These are phyloP conservation scores for Flaveria ramosissima DNA, from an alignment of 129 eudicot genomes.

Conservation along the genomic window DNA sequence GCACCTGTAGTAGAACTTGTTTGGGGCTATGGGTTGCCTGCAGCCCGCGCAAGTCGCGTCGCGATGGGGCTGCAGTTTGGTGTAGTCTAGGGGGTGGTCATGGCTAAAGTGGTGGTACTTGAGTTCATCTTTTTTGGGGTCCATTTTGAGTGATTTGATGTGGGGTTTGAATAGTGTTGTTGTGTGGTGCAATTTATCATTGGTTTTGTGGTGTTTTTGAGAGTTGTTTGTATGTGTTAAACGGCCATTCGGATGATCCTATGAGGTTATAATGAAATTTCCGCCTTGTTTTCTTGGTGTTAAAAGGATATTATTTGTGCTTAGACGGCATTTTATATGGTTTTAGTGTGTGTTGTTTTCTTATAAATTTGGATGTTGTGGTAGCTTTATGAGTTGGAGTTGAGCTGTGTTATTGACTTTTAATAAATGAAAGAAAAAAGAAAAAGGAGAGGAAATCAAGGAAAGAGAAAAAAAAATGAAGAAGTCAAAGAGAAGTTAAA, in stretches of 20 bases:
- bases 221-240: neutral
- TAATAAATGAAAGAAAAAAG: too few species aligned
- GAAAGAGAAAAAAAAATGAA: too few species aligned
- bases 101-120: slow-evolving; percentile 47
- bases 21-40: slow-evolving; percentile 36
- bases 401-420: too few species aligned
- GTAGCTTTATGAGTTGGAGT: neutral
- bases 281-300: slow-evolving; percentile 11
- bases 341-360: neutral
- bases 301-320: slow-evolving; percentile 6
- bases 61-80: slow-evolving; percentile 20
- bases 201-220: neutral
- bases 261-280: slow-evolving; percentile 1
- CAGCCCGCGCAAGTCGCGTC: slow-evolving; percentile 50
- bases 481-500: too few species aligned
- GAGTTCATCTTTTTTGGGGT: slow-evolving; percentile 16
- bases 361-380: neutral
- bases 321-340: slow-evolving; percentile 9
- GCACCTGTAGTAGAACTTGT: slow-evolving; percentile 53
- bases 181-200: neutral
- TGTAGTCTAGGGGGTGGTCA: slow-evolving; percentile 42
- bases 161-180: neutral
- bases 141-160: slow-evolving; percentile 9
- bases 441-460: too few species aligned
- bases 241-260: neutral